A percentile compares a stretch with the other conserved stretches of the same genome.
Conservation (phyloP, 495 filamentous ascomycete species). For the Tuber aestivum region DNA sequence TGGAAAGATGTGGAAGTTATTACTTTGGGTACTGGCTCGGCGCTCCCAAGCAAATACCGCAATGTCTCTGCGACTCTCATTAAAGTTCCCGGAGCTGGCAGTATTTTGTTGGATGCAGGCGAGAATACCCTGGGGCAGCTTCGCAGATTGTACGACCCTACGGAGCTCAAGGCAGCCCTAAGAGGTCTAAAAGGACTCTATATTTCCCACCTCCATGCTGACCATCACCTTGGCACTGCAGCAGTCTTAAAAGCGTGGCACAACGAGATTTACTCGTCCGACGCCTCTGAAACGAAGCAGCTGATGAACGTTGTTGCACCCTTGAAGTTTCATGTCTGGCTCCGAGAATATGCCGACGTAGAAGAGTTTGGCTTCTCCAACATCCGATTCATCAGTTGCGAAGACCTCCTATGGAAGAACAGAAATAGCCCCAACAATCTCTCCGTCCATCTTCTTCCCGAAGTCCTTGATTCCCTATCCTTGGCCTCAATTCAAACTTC, state of each 20-base stretch:
- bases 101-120: slow-evolving; percentile 81
- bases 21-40: slow-evolving; percentile 83
- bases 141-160: slow-evolving; percentile 59
- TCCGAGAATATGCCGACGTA: slow-evolving; percentile 68
- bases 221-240: slow-evolving; percentile 84
- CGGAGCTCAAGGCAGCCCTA: slow-evolving; percentile 62
- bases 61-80: slow-evolving; percentile 83
- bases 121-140: slow-evolving; percentile 93
- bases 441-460: slow-evolving; percentile 4
- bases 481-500: slow-evolving; percentile 54
- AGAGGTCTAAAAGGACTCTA: slow-evolving; percentile 76
- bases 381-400: slow-evolving; percentile 40
- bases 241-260: slow-evolving; percentile 76
- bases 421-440: neutral
- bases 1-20: slow-evolving; percentile 73
- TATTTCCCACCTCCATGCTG: slow-evolving; percentile 93
- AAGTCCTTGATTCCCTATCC: slow-evolving; percentile 39
- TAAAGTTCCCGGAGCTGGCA: slow-evolving; percentile 73
- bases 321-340: slow-evolving; percentile 55
- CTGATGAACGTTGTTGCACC: slow-evolving; percentile 36
- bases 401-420: slow-evolving; percentile 10
- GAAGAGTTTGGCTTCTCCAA: slow-evolving; percentile 68
- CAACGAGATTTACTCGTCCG: slow-evolving; percentile 47
- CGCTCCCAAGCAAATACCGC: slow-evolving; percentile 81
- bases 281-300: neutral